Evolutionary conservation across 805 yeast species (phyloP).

Genomic region (Debaryomyces hansenii): DNA sequence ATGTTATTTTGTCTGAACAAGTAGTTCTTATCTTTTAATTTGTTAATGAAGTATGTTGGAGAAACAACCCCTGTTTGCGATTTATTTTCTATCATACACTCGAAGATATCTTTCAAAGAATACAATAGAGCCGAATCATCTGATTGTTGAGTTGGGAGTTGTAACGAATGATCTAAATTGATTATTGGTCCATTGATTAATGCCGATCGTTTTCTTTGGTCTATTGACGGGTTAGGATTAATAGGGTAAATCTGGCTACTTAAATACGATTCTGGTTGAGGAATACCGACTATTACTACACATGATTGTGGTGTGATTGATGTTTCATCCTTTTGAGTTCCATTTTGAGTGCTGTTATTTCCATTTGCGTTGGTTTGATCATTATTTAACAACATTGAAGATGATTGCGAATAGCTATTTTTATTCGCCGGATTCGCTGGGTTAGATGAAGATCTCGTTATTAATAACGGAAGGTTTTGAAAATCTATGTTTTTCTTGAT

Average conservation of each 20-base stretch:
- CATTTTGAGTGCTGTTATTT: constrained; percentile 3
- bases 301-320: constrained; percentile 28
- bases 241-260: constrained; percentile 38
- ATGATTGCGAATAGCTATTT: constrained; percentile 32
- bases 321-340: constrained; percentile 19
- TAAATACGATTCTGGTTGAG: constrained; percentile 37
- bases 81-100: constrained; percentile 71
- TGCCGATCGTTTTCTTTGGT: constrained; percentile 77
- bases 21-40: constrained; percentile 77
- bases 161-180: constrained; percentile 70
- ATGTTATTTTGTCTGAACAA: constrained; percentile 78
- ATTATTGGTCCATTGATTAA: constrained; percentile 78
- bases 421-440: constrained; percentile 11
- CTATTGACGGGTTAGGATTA: constrained; percentile 50
- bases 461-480: constrained; percentile 30
- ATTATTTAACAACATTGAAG: constrained; percentile 30
- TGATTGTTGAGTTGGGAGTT: constrained; percentile 33
- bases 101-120: constrained; percentile 83
- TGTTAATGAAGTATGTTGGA: constrained; percentile 71
- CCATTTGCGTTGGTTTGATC: constrained; percentile 9
- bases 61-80: constrained; percentile 80
- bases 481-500: constrained; percentile 29
- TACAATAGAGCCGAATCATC: constrained; percentile 41
- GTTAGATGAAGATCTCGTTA: constrained; percentile 34
- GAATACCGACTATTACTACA: constrained; percentile 41